phyloP scores from a whole-genome alignment of 192 early-diverging fungal species.

The Phycomyces nitens region DNA sequence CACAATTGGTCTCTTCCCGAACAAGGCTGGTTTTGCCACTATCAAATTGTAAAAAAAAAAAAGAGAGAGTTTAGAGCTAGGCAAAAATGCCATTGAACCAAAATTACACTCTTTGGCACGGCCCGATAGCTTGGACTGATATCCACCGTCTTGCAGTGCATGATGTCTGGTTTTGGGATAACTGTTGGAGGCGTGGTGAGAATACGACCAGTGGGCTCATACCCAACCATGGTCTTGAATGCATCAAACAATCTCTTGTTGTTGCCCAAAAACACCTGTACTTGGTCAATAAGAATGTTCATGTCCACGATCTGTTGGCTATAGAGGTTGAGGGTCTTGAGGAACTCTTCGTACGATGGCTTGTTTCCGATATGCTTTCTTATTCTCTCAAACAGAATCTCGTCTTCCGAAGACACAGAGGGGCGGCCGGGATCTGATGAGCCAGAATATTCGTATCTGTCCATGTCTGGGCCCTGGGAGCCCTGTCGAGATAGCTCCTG shows the following conservation, averaged over 20 bases:
- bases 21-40: conserved; percentile 58
- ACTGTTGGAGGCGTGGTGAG: conserved; percentile 57
- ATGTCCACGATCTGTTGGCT: conserved; percentile 90
- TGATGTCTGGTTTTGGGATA: conserved; percentile 48
- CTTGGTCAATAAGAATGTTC: conserved; percentile 77
- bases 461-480: too few species aligned
- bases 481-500: too few species aligned
- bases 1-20: conserved; percentile 87
- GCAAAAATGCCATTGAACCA: too few species aligned
- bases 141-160: conserved; percentile 47
- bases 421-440: conserved; percentile 10
- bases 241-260: conserved; percentile 84
- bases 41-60: conserved; percentile 1
- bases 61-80: background rate
- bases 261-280: conserved; percentile 78
- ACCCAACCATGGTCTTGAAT: conserved; percentile 86
- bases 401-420: conserved; percentile 65
- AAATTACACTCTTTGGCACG: conserved; percentile 64
- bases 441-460: too few species aligned
- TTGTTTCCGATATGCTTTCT: conserved; percentile 83
- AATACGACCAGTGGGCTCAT: conserved; percentile 69
- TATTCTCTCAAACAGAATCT: conserved; percentile 91
- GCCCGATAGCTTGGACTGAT: conserved; percentile 70
- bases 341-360: conserved; percentile 86
- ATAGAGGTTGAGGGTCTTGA: conserved; percentile 90